Conservation (phyloP, 2,329 filamentous ascomycete genomes). For the Hymenoscyphus salicellus region DNA sequence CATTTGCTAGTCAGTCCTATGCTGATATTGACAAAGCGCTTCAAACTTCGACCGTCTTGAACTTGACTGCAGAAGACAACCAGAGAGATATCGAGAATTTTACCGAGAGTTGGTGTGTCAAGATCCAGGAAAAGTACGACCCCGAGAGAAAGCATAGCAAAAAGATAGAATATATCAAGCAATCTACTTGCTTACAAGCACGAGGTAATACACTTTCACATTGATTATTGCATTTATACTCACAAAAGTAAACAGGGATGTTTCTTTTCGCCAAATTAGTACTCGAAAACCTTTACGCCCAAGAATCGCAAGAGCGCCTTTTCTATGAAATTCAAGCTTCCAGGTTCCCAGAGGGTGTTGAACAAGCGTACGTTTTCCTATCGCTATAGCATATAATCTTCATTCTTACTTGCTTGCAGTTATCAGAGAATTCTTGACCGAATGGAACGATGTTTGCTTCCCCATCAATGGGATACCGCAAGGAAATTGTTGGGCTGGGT, state of each 20-base stretch:
- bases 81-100: slow-evolving; percentile 36
- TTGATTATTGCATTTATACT: too few species aligned
- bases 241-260: slow-evolving; percentile 27
- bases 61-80: slow-evolving; percentile 31
- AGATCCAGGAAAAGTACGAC: slow-evolving; percentile 31
- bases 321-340: slow-evolving; percentile 15
- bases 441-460: not conserved
- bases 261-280: slow-evolving; percentile 36
- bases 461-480: not conserved
- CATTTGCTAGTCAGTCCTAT: slow-evolving; percentile 41
- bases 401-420: not conserved
- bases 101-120: slow-evolving; percentile 20
- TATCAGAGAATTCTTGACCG: not conserved
- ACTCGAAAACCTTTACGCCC: slow-evolving; percentile 27
- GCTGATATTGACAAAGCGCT: slow-evolving; percentile 34
- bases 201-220: slow-evolving; percentile 26
- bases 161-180: slow-evolving; percentile 9
- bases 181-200: slow-evolving; percentile 22
- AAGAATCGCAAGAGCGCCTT: slow-evolving; percentile 10
- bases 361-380: slow-evolving; percentile 19
- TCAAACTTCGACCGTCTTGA: slow-evolving; percentile 24
- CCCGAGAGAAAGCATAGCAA: slow-evolving; percentile 14
- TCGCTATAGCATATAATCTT: not conserved
- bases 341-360: slow-evolving; percentile 17
- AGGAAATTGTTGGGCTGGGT: slow-evolving; percentile 38